phyloP scores from a whole-genome alignment of 78 protist species.

The Planoprotostelium fungivorum region DNA sequence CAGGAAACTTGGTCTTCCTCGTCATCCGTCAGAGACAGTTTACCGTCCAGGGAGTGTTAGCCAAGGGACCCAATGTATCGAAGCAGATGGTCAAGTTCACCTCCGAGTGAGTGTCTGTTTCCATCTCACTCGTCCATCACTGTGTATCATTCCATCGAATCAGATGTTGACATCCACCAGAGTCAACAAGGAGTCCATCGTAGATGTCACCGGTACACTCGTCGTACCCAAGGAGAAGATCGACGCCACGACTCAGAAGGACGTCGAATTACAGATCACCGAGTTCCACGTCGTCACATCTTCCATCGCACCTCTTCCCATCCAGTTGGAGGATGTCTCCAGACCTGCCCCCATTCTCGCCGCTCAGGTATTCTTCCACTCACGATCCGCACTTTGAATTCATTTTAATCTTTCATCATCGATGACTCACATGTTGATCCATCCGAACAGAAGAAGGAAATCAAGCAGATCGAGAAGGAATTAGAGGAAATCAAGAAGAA shows the following conservation, averaged over 20 bases:
- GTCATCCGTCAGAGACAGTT: constrained; percentile 64
- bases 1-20: constrained; percentile 70
- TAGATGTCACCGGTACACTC: constrained; percentile 82
- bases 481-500: constrained; percentile 8
- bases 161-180: constrained; percentile 18
- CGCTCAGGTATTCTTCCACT: constrained; percentile 8
- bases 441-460: constrained; percentile 15
- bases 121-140: not conserved
- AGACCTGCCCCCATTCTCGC: constrained; percentile 23
- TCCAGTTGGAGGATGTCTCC: constrained; percentile 78
- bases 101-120: constrained; percentile 3
- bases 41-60: constrained; percentile 80
- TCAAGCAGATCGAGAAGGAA: constrained; percentile 2
- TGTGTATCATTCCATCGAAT: not conserved
- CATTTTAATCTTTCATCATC: not conserved
- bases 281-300: constrained; percentile 47
- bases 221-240: constrained; percentile 34
- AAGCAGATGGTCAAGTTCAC: constrained; percentile 70
- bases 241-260: constrained; percentile 63
- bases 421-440: too few species aligned
- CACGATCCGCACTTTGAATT: not conserved
- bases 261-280: constrained; percentile 73
- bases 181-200: constrained; percentile 81
- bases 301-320: constrained; percentile 59
- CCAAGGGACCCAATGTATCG: constrained; percentile 13